These are phyloP conservation scores for Wickerhamomyces sp. DNA, from an alignment of 1,139 yeast genomes.

Conservation along the genomic window DNA sequence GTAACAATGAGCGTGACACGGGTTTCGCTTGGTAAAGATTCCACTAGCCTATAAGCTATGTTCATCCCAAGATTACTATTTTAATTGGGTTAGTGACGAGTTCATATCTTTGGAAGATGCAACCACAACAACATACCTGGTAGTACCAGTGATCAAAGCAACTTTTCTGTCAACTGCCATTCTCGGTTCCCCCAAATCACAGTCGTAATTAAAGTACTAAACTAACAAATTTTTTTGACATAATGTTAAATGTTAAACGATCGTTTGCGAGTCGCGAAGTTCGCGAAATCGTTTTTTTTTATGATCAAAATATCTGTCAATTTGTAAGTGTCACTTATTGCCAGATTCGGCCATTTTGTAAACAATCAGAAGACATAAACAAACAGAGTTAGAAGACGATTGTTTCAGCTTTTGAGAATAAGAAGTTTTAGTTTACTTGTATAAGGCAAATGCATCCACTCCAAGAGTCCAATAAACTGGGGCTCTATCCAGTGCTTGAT, in stretches of 20 bases:
- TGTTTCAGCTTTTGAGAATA: too few relatives aligned
- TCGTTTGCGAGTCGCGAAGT: too few relatives aligned
- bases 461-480: slow-evolving; percentile 10
- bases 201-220: too few relatives aligned
- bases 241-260: too few relatives aligned
- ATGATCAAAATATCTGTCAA: neutral
- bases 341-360: neutral
- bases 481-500: slow-evolving; percentile 11
- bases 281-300: neutral
- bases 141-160: slow-evolving; percentile 62
- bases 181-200: too few relatives aligned
- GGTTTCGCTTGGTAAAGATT: slow-evolving; percentile 45
- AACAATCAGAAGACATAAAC: neutral
- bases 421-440: too few relatives aligned
- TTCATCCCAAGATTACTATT: slow-evolving; percentile 76
- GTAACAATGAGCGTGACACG: slow-evolving; percentile 79
- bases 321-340: neutral
- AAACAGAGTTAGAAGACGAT: too few relatives aligned
- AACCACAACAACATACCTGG: slow-evolving; percentile 33
- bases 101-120: neutral
- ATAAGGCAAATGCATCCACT: slow-evolving; percentile 4
- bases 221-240: too few relatives aligned
- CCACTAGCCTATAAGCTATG: slow-evolving; percentile 74
- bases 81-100: slow-evolving; percentile 4
- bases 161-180: slow-evolving; percentile 29